Evolutionary conservation across 1,284 basidiomycete genomes (phyloP).

Genomic region (Trichosporon faecale): DNA sequence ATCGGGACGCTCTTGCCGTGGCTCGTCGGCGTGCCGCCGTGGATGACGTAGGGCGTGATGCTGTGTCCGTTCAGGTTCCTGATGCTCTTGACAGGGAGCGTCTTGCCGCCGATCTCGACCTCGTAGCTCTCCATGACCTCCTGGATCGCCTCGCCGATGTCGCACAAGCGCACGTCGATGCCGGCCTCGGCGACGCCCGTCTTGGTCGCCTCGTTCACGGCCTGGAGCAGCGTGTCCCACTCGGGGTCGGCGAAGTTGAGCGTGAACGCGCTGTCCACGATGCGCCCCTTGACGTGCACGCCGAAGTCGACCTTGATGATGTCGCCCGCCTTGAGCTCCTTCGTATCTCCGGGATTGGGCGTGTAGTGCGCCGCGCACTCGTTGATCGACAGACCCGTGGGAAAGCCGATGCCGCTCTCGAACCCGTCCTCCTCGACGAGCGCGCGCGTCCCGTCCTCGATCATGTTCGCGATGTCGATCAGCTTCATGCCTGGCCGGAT

Average conservation of each 20-base stretch:
- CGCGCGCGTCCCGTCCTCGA: conserved; percentile 86
- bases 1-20: conserved; percentile 78
- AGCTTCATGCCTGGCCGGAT: conserved; percentile 93
- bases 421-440: conserved; percentile 88
- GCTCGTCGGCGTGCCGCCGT: conserved; percentile 58
- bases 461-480: conserved; percentile 90
- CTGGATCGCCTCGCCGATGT: conserved; percentile 88
- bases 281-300: conserved; percentile 92
- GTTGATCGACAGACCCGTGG: conserved; percentile 93
- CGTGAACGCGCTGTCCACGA: conserved; percentile 94
- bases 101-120: conserved; percentile 83
- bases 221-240: conserved; percentile 83
- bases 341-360: conserved; percentile 91
- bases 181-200: conserved; percentile 88
- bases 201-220: conserved; percentile 90
- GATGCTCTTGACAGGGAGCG: conserved; percentile 84
- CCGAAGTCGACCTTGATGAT: conserved; percentile 97
- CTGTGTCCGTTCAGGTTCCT: conserved; percentile 87
- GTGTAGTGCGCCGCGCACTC: conserved; percentile 96
- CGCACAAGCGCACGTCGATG: conserved; percentile 90
- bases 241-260: conserved; percentile 75
- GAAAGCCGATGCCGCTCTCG: conserved; percentile 80
- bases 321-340: conserved; percentile 75
- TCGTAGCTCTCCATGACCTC: conserved; percentile 99
- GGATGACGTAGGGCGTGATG: conserved; percentile 84